These are phyloP conservation scores for Petasospora fabianii DNA, from an alignment of 1,139 yeast genomes.

Conservation along the genomic window DNA sequence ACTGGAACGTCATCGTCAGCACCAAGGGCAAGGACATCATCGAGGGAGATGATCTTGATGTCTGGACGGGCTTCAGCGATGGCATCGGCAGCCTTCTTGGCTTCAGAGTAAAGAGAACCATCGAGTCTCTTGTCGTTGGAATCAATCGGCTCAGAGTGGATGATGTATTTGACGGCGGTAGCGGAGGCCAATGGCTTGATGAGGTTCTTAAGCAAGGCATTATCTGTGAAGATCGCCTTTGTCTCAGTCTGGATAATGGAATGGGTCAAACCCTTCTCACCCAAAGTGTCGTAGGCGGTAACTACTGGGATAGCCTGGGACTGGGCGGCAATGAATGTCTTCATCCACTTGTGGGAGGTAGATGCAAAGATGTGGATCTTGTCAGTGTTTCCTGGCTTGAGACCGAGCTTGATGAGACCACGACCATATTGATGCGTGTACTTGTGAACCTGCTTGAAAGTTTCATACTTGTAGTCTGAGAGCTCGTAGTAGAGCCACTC, in stretches of 20 bases:
- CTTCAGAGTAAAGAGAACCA: constrained; percentile 55
- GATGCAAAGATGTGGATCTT: constrained; percentile 81
- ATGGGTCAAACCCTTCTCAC: constrained; percentile 86
- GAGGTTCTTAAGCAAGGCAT: constrained; percentile 60
- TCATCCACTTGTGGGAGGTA: constrained; percentile 88
- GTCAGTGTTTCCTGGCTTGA: constrained; percentile 57
- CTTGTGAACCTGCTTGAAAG: constrained; percentile 54
- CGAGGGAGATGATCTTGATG: constrained; percentile 58
- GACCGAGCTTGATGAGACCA: constrained; percentile 75
- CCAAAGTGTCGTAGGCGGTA: constrained; percentile 96
- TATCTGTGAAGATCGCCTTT: constrained; percentile 78
- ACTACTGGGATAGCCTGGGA: constrained; percentile 82
- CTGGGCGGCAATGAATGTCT: constrained; percentile 73
- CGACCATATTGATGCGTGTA: constrained; percentile 58
- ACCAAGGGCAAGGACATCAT: constrained; percentile 69
- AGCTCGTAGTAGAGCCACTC: constrained; percentile 85
- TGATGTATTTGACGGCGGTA: constrained; percentile 56
- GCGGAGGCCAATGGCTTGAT: constrained; percentile 71
- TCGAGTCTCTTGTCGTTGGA: constrained; percentile 58
- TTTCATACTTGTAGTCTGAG: constrained; percentile 63
- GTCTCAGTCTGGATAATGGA: constrained; percentile 81
- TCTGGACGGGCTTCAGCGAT: constrained; percentile 72
- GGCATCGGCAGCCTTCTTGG: constrained; percentile 53
- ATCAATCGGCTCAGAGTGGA: constrained; percentile 64
- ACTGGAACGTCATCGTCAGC: constrained; percentile 37